Percentiles rank a stretch among this genome's conserved stretches.
Conservation (phyloP, 2,329 filamentous ascomycete species). For the Epichloe gansuensis region DNA sequence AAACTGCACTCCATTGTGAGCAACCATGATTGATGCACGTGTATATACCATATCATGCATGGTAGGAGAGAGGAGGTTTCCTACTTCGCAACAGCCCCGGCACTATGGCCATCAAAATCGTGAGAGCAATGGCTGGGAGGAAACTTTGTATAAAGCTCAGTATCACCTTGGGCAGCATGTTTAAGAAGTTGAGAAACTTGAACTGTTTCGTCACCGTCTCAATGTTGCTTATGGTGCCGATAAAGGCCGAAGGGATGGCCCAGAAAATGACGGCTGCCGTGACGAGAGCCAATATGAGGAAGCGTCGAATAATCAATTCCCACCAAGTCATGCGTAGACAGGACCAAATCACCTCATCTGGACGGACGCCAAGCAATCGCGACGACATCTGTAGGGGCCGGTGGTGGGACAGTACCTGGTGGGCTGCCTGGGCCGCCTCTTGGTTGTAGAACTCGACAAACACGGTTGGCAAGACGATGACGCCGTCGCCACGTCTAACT, state of each 20-base stretch:
- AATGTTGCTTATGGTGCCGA: constrained; percentile 80
- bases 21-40: not conserved
- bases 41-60: not conserved
- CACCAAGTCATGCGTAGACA: constrained; percentile 77
- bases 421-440: constrained; percentile 73
- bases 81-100: constrained; percentile 61
- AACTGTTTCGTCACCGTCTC: constrained; percentile 49
- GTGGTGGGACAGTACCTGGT: constrained; percentile 78
- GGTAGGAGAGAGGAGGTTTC: not conserved
- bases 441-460: constrained; percentile 86
- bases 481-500: constrained; percentile 55
- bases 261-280: constrained; percentile 77
- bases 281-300: constrained; percentile 59
- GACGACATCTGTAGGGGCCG: constrained; percentile 77
- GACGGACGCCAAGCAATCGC: constrained; percentile 70
- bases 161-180: constrained; percentile 55
- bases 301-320: constrained; percentile 64
- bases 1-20: constrained; percentile 32
- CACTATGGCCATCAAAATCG: constrained; percentile 75
- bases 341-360: constrained; percentile 75
- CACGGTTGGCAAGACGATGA: constrained; percentile 58
- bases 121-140: constrained; percentile 64
- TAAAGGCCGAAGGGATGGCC: constrained; percentile 59
- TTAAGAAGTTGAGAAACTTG: constrained; percentile 63
- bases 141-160: constrained; percentile 76